Conservation (phyloP, 2,329 filamentous ascomycete species). For the Calonectria hongkongensis region DNA sequence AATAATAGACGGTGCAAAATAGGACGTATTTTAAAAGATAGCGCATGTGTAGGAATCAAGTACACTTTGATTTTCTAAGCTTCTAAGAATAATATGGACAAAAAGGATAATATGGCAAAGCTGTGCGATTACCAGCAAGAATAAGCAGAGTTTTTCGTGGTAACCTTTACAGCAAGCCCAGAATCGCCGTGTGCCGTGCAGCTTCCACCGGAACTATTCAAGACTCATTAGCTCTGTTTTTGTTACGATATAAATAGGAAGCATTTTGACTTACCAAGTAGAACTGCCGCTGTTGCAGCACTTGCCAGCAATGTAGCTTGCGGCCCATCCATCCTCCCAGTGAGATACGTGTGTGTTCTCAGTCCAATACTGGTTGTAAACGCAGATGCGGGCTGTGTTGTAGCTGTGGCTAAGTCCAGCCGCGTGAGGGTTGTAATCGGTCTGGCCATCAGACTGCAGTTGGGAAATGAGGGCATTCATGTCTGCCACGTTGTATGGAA, state of each 20-base stretch:
- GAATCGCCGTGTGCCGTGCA: no score
- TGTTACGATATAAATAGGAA: background rate
- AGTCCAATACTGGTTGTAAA: no score
- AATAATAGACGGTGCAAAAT: background rate
- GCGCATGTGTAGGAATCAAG: background rate
- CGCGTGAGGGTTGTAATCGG: no score
- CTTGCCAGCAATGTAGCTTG: no score
- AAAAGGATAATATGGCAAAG: background rate
- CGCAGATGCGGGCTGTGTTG: no score
- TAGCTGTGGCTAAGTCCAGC: no score
- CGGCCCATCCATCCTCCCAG: no score
- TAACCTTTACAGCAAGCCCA: background rate
- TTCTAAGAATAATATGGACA: background rate
- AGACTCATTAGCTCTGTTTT: background rate
- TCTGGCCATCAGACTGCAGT: no score
- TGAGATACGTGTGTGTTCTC: no score
- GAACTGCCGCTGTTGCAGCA: no score
- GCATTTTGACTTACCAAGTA: background rate
- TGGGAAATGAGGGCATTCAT: background rate
- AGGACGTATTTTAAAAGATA: background rate
- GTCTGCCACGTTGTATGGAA: background rate
- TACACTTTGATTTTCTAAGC: background rate
- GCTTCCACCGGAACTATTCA: no score
- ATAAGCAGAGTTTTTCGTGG: background rate
- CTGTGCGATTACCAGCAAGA: background rate